These are phyloP conservation scores for Fusarium concolor DNA, from an alignment of 2,329 filamentous ascomycete species.

Conservation along the genomic window DNA sequence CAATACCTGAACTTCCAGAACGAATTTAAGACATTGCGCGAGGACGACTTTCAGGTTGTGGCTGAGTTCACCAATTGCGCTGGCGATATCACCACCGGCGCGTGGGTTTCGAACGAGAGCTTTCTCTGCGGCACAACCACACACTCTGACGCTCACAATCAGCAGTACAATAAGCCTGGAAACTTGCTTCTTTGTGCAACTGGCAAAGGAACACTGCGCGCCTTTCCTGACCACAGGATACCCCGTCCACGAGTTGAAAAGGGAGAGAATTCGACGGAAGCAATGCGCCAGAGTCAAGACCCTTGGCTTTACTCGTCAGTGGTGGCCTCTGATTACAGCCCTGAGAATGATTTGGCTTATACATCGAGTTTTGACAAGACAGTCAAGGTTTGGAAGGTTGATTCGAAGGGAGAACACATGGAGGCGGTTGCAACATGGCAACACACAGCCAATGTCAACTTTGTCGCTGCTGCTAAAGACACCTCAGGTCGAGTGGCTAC, in stretches of 20 bases:
- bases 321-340: constrained; percentile 69
- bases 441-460: constrained; percentile 71
- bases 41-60: constrained; percentile 64
- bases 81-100: constrained; percentile 69
- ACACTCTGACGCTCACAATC: constrained; percentile 71
- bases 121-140: constrained; percentile 73
- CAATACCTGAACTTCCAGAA: constrained; percentile 59
- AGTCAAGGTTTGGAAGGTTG: constrained; percentile 68
- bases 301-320: constrained; percentile 74
- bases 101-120: constrained; percentile 65
- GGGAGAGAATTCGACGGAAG: constrained; percentile 65
- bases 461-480: constrained; percentile 66
- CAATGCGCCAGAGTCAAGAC: constrained; percentile 69
- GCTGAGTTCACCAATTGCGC: constrained; percentile 71
- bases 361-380: constrained; percentile 72
- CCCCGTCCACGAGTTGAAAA: constrained; percentile 63
- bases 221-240: constrained; percentile 69
- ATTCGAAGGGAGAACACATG: constrained; percentile 56
- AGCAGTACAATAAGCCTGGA: constrained; percentile 74
- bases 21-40: constrained; percentile 58
- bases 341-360: constrained; percentile 59
- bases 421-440: constrained; percentile 60
- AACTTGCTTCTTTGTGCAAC: constrained; percentile 69
- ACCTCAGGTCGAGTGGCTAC: constrained; percentile 65
- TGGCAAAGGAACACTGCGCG: constrained; percentile 56